Evolutionary conservation across 768 basidiomycete genomes (phyloP).

Genomic region (Austroboletus eburneus): DNA sequence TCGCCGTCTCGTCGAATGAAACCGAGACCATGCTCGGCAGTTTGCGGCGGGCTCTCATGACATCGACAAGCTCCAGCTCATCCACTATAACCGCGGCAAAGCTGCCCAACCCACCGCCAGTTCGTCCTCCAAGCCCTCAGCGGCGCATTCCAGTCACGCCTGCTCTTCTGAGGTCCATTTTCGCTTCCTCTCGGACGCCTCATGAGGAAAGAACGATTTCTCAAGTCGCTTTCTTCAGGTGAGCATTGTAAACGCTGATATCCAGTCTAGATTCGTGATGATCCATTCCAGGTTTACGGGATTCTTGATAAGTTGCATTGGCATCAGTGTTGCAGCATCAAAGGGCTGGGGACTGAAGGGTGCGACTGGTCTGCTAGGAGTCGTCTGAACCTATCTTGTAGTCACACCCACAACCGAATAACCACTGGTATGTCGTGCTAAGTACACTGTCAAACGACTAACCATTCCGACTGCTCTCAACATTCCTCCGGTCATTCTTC

Average conservation of each 20-base stretch:
- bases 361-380: conserved; percentile 64
- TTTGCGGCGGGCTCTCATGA: conserved; percentile 18
- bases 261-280: background rate
- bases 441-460: conserved; percentile 1
- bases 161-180: conserved; percentile 76
- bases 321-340: conserved; percentile 71
- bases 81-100: conserved; percentile 44
- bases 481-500: conserved; percentile 10
- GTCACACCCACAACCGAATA: background rate
- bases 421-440: background rate
- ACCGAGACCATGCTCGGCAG: conserved; percentile 12
- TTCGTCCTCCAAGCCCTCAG: conserved; percentile 41
- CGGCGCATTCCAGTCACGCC: conserved; percentile 81
- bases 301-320: conserved; percentile 77
- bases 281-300: conserved; percentile 61
- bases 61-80: conserved; percentile 46
- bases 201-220: conserved; percentile 82
- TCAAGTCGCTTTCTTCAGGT: conserved; percentile 85
- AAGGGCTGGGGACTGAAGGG: conserved; percentile 64
- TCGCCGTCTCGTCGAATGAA: background rate
- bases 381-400: conserved; percentile 36
- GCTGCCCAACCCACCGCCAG: conserved; percentile 23
- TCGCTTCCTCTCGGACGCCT: conserved; percentile 78
- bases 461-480: background rate
- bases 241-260: conserved; percentile 7